Evolutionary conservation across 495 filamentous ascomycete species (phyloP).

Genomic region (Penicillium egyptiacum): DNA sequence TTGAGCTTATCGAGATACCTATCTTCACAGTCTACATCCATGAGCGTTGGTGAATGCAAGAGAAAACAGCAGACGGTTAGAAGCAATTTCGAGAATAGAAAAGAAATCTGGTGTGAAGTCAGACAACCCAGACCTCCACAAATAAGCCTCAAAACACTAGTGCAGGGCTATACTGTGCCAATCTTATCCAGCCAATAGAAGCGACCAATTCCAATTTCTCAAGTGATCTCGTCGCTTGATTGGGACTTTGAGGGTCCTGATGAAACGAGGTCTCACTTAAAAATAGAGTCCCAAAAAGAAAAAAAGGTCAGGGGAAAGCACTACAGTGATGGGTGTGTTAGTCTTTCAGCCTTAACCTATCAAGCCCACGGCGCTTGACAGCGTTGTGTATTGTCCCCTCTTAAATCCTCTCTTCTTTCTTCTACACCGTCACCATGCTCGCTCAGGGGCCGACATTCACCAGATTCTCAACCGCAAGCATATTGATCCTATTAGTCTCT

Average conservation of each 20-base stretch:
- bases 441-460: background rate
- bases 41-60: too few species aligned
- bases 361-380: background rate
- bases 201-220: background rate
- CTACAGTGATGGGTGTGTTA: background rate
- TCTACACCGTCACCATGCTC: background rate
- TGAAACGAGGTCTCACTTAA: background rate
- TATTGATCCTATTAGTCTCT: conserved; percentile 1
- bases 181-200: conserved; percentile 3
- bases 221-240: background rate
- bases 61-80: too few species aligned
- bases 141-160: background rate
- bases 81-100: too few species aligned
- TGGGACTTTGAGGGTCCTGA: background rate
- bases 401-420: background rate
- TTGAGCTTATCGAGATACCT: too few species aligned
- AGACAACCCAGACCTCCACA: background rate
- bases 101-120: too few species aligned
- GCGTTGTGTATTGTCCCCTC: background rate
- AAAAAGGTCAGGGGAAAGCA: background rate
- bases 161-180: background rate
- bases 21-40: too few species aligned
- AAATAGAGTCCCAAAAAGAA: background rate
- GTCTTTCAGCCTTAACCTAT: background rate
- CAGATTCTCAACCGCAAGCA: conserved; percentile 2